Base-by-base conservation (phyloP, 306 rosid genomes). In the Begonia masoniana region DNA sequence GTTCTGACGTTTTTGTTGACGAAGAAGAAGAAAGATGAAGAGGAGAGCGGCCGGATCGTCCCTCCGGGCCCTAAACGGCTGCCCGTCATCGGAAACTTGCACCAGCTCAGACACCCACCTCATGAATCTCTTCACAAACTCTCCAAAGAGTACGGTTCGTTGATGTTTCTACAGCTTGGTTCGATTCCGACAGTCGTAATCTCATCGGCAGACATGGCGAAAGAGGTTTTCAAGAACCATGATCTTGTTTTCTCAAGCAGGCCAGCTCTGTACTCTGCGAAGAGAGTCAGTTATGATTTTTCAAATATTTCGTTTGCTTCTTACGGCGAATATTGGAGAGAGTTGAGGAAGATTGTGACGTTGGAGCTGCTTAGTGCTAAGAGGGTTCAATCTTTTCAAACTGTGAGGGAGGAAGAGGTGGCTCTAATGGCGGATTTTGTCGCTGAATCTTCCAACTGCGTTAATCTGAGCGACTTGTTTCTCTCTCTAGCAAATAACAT, bases 281-380 rank as follows among this genome's bases (percentile, higher is more conserved):
- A 71, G n/a, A 57, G 79, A 57, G 78, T 82, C 23, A 70, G 82
- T 42, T 85, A 79, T 51, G 63, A 85, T 19, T 80, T 85, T 64
- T 80, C 86, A 9, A 42, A 86, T 15, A 42, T 77, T 15, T 83
- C 0, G 16, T 80, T 75, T 62, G 55, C 93, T 4, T 82, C 85
- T 12, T 86, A 82, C 5, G 78, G 80, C 45, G 68, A 77, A n/a
- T 82, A 86, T 39, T 80, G 83, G 93, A 80, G 88, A 48, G 66
- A 80, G 39, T 51, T 82, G 1, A 41, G 88, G 11, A 85, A 79
- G 43, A 67, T 82, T n/a, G 73, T 78, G 73, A 62, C 71, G 49
- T 78, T 81, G 56, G 82, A 84, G 62, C 78, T 76, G 24, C 68
- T 84, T 1, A 81, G 82, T 56, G 57, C 63, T 49, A 76, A 43